A percentile compares a stretch with the other conserved stretches of the same genome.
phyloP scores from a whole-genome alignment of 75 land plant genomes.

The Pinus tabuliformis region DNA sequence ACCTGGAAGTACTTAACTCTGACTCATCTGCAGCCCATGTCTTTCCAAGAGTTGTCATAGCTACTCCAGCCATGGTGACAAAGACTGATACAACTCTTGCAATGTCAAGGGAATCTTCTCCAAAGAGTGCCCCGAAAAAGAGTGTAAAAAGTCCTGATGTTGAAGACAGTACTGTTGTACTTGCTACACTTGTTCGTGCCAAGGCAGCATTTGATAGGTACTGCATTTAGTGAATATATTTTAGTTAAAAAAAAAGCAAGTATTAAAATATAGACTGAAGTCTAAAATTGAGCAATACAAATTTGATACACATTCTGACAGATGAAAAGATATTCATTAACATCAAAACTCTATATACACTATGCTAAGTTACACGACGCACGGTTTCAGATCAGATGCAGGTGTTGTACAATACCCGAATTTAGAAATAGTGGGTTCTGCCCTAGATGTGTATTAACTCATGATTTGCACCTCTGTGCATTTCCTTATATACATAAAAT shows the following conservation, averaged over 20 bases:
- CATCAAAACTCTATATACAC: background rate
- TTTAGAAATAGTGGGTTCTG: too few relatives aligned
- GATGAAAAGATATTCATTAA: background rate
- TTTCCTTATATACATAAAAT: too few relatives aligned
- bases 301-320: background rate
- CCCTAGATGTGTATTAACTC: too few relatives aligned
- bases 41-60: constrained; percentile 96
- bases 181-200: constrained; percentile 94
- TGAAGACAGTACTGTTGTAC: constrained; percentile 89
- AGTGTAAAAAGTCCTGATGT: constrained; percentile 95
- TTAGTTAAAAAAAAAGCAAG: background rate
- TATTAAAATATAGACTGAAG: too few relatives aligned
- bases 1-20: constrained; percentile 37
- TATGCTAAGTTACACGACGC: background rate
- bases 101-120: constrained; percentile 77
- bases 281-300: background rate
- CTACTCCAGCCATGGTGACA: constrained; percentile 92
- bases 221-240: constrained; percentile 31
- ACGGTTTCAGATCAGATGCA: too few relatives aligned
- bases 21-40: constrained; percentile 93
- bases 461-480: too few relatives aligned
- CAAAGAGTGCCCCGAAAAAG: constrained; percentile 73
- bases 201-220: constrained; percentile 94
- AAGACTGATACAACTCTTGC: constrained; percentile 85
- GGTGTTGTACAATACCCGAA: too few relatives aligned